Conservation (phyloP, 345 rosid genomes). For the Geranium rotundifolium region DNA sequence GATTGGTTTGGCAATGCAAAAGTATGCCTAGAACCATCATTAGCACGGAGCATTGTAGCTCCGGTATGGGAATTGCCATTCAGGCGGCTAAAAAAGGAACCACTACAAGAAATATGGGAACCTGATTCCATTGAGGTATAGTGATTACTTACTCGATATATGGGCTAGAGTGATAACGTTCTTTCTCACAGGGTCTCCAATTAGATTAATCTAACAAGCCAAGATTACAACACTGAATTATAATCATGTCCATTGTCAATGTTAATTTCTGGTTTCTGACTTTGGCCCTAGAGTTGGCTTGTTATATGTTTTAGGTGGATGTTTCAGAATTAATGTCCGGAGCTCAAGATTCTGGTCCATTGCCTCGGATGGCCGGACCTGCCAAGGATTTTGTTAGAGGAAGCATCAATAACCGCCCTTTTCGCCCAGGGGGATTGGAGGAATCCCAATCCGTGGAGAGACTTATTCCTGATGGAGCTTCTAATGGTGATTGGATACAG, state of each 20-base stretch:
- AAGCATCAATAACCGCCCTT: conserved; percentile 84
- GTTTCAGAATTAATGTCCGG: conserved; percentile 58
- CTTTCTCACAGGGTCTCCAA: neutral
- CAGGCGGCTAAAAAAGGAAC: conserved; percentile 36
- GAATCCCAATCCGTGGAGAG: conserved; percentile 51
- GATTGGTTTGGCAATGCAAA: conserved; percentile 85
- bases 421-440: conserved; percentile 90
- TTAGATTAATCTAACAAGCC: too few species aligned
- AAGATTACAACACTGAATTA: too few species aligned
- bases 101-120: conserved; percentile 36
- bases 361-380: conserved; percentile 51
- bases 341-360: conserved; percentile 51
- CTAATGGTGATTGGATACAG: conserved; percentile 68
- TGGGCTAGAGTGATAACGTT: neutral
- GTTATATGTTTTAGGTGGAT: conserved; percentile 61
- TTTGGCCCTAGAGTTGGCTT: conserved; percentile 15
- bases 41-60: conserved; percentile 55
- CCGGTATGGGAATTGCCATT: conserved; percentile 91
- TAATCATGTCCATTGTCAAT: neutral
- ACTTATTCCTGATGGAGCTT: conserved; percentile 59
- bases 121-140: conserved; percentile 16
- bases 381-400: conserved; percentile 78
- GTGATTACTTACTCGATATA: neutral
- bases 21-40: conserved; percentile 62
- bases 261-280: conserved; percentile 16